Base-by-base conservation (phyloP, 1,284 basidiomycete genomes). In the Sutorius eximius region DNA sequence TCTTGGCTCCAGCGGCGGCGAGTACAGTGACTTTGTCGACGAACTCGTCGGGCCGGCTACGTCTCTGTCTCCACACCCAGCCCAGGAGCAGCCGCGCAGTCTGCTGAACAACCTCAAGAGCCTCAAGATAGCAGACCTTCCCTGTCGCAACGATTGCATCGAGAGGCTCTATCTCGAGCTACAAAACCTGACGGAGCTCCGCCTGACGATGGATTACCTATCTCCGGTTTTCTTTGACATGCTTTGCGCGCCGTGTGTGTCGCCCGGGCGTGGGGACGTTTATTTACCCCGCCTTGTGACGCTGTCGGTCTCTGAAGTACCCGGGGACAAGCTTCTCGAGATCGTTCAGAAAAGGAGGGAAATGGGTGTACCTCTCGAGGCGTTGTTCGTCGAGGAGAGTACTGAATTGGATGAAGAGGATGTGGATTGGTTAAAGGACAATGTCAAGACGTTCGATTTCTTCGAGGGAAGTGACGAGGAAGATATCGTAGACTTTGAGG, bases 1-100 rank as follows among this genome's bases (percentile, higher is more conserved):
- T 3, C 72, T 87, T n/a, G 78, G 85, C 59, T 79, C 81, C 49
- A 77, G 82, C 45, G 63, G 70, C 3, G 74, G 70, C 24, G 82
- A 85, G 53, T 85, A 75, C 59, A 75, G 73, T 5, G 68, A 74
- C 1, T 73, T 87, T 45, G 72, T 77, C 16, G 59, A 61, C 22
- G 70, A 74, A 42, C 72, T 86, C 27, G 66, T 72, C 3, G 49
- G 54, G 43, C 69, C 65, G 22, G 48, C 58, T 16, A 53, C 55
- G 5, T 55, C 51, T 3, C 3, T 37, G 20, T 61, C 54, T 3
- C 74, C 74, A 0, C 59, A 68, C 45, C 69, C 70, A 2, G 70
- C 69, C 5, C 62, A 68, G 40, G 71, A 70, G 40, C 70, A 71
- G 45, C 75, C 76, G 3, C 55, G 34, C 27, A 72, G 64, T 47